A percentile compares a stretch with the other conserved stretches of the same genome.
These are phyloP conservation scores for Cercospora sesami DNA, from an alignment of 2,329 filamentous ascomycete species.

Conservation along the genomic window DNA sequence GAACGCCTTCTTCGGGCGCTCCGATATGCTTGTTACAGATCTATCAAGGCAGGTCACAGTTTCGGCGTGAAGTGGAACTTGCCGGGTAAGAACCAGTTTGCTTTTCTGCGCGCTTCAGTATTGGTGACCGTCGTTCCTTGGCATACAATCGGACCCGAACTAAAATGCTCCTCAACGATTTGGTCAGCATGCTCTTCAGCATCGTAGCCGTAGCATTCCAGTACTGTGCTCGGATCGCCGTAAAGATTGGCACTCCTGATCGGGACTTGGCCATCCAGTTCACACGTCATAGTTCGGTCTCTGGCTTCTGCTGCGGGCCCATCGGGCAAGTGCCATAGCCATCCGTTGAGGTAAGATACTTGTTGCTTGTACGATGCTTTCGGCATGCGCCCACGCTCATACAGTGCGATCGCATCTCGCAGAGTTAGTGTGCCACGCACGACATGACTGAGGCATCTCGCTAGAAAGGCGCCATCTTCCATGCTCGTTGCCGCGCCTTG, in stretches of 20 bases:
- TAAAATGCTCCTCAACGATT: conserved; percentile 35
- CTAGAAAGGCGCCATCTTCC: conserved; percentile 41
- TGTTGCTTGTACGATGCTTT: conserved; percentile 48
- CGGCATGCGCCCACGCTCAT: conserved; percentile 47
- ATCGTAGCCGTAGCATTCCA: conserved; percentile 46
- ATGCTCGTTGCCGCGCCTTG: conserved; percentile 24
- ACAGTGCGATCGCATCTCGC: conserved; percentile 41
- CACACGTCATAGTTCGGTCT: conserved; percentile 41
- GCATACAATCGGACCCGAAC: conserved; percentile 33
- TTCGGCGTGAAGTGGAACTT: conserved; percentile 26
- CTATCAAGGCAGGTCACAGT: neutral
- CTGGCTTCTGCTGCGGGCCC: conserved; percentile 40
- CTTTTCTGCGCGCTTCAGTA: conserved; percentile 37
- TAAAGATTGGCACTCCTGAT: conserved; percentile 46
- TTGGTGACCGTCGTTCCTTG: conserved; percentile 37
- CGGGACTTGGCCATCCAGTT: conserved; percentile 40
- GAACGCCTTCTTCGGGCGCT: neutral
- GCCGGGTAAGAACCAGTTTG: conserved; percentile 40
- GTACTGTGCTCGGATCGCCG: conserved; percentile 41
- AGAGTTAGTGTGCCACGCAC: conserved; percentile 39
- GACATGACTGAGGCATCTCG: conserved; percentile 41
- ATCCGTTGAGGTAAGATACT: conserved; percentile 44
- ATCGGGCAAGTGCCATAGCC: conserved; percentile 42
- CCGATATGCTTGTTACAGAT: neutral
- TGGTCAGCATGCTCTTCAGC: conserved; percentile 42